Conservation (phyloP, 441 rosid species). For the Aleurites moluccanus region DNA sequence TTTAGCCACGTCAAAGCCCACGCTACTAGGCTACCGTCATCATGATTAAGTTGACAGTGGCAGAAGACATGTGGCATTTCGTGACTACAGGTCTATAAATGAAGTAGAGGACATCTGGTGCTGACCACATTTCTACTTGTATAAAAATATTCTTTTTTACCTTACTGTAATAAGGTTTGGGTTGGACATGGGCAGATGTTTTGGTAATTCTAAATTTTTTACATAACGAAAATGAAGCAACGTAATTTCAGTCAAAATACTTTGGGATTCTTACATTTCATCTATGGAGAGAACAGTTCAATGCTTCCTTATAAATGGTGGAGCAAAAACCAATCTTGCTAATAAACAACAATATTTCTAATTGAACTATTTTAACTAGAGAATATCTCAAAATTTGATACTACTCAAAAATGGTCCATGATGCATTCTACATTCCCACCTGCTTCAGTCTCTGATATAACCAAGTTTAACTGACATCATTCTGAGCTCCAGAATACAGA, state of each 20-base stretch:
- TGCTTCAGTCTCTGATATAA: background rate
- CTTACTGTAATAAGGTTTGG: no score
- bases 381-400: background rate
- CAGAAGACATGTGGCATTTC: no score
- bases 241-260: background rate
- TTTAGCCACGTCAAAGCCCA: no score
- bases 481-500: constrained; percentile 8
- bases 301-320: background rate
- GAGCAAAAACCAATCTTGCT: no score
- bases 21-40: no score
- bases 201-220: background rate
- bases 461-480: background rate
- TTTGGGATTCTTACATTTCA: background rate
- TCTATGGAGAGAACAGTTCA: background rate
- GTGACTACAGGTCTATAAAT: no score
- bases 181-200: no score
- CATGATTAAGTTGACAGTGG: no score
- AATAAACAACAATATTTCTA: background rate
- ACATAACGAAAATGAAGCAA: background rate
- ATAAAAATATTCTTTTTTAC: no score
- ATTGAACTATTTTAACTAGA: background rate
- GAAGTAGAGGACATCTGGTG: no score
- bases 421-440: background rate
- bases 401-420: background rate
- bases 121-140: no score